A percentile compares a stretch with the other conserved stretches of the same genome.
Evolutionary conservation across 176 grass and related monocot genomes (phyloP).

Genomic region (Aegilops bicornis): DNA sequence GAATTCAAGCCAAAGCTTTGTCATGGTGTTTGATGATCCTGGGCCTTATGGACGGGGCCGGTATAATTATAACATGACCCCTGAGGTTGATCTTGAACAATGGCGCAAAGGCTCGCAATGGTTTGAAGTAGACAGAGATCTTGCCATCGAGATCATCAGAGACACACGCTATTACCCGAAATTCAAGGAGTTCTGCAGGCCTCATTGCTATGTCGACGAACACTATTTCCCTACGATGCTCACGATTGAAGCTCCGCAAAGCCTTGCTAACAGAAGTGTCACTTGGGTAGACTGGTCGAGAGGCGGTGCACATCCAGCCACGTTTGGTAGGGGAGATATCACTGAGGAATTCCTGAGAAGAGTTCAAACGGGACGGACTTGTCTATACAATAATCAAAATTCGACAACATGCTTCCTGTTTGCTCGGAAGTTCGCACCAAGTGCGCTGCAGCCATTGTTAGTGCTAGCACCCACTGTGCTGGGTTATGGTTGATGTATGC

Average conservation of each 20-base stretch:
- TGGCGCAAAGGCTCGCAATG: constrained; percentile 98
- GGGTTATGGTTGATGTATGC: constrained; percentile 45
- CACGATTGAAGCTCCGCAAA: constrained; percentile 67
- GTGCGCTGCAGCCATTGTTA: constrained; percentile 73
- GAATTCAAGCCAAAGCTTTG: constrained; percentile 66
- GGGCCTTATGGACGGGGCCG: constrained; percentile 87
- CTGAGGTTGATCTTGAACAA: constrained; percentile 78
- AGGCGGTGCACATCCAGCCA: constrained; percentile 95
- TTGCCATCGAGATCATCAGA: constrained; percentile 56
- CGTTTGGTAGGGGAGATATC: constrained; percentile 74
- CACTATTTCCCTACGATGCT: constrained; percentile 97
- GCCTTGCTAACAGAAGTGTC: constrained; percentile 81
- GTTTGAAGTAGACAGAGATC: constrained; percentile 76
- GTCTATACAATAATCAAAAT: constrained; percentile 71
- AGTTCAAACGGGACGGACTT: constrained; percentile 51
- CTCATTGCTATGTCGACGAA: constrained; percentile 85
- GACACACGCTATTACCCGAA: constrained; percentile 82
- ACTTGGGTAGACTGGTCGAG: constrained; percentile 96
- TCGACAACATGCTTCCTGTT: constrained; percentile 69
- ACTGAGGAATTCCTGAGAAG: constrained; percentile 70
- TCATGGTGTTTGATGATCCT: constrained; percentile 71
- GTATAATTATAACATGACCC: constrained; percentile 81
- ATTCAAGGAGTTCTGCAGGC: constrained; percentile 85
- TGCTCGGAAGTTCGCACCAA: constrained; percentile 89
- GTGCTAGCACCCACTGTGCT: constrained; percentile 55